phyloP scores from a whole-genome alignment of 2,329 filamentous ascomycete species.

The Fusarium albidum region DNA sequence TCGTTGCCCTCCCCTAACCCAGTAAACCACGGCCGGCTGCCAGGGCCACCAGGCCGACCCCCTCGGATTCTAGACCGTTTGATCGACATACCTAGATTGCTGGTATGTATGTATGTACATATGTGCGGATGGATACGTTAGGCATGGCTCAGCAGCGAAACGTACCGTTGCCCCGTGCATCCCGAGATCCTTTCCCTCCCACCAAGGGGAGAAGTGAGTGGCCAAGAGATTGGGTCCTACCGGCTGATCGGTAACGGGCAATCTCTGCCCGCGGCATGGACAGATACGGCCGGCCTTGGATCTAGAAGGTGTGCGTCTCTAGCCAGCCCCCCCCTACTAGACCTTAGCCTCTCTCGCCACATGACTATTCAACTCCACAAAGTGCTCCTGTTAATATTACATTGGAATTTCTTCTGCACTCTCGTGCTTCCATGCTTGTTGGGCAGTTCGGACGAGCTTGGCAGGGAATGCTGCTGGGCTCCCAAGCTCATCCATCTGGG shows the following conservation, averaged over 20 bases:
- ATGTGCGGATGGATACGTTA: too few species aligned
- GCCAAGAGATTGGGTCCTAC: constrained; percentile 20
- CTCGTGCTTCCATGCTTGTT: neutral
- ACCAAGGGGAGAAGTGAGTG: constrained; percentile 10
- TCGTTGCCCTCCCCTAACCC: constrained; percentile 21
- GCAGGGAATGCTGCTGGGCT: too few species aligned
- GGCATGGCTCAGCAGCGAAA: constrained; percentile 6
- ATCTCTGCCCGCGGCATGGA: constrained; percentile 1
- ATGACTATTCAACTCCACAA: constrained; percentile 7
- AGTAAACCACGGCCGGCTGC: too few species aligned
- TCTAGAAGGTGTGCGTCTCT: neutral
- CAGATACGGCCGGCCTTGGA: neutral
- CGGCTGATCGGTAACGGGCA: constrained; percentile 22
- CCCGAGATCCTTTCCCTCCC: constrained; percentile 8
- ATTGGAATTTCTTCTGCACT: neutral
- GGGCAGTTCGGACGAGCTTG: neutral
- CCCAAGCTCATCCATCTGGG: too few species aligned
- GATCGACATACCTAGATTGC: constrained; percentile 27
- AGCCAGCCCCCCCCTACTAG: neutral
- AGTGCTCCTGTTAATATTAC: neutral
- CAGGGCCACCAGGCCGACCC: constrained; percentile 3
- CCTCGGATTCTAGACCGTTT: constrained; percentile 26
- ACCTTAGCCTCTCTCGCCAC: constrained; percentile 1
- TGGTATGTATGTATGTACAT: too few species aligned
- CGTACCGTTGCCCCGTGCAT: constrained; percentile 4